These are phyloP conservation scores for Periconia sp. DNA, from an alignment of 2,329 filamentous ascomycete species.

Conservation along the genomic window DNA sequence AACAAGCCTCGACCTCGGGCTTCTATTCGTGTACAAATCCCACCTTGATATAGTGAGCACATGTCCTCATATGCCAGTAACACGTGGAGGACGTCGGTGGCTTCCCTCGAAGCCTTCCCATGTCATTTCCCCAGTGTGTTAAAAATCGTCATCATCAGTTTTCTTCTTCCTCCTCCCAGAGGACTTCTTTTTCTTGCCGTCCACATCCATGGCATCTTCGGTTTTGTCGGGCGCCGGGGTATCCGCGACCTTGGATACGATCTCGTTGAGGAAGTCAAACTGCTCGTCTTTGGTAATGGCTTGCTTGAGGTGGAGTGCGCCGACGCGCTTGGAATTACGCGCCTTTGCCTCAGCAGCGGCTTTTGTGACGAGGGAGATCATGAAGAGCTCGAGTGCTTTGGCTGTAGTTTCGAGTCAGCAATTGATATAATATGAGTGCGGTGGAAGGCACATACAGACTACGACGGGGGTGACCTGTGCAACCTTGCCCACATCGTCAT, in stretches of 20 bases:
- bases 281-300: slow-evolving; percentile 88
- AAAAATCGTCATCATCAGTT: slow-evolving; percentile 45
- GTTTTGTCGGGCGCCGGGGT: slow-evolving; percentile 56
- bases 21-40: too few relatives aligned
- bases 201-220: slow-evolving; percentile 51
- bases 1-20: background rate
- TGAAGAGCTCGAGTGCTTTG: slow-evolving; percentile 96
- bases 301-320: slow-evolving; percentile 87
- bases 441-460: slow-evolving; percentile 64
- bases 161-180: slow-evolving; percentile 46
- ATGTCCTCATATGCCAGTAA: too few relatives aligned
- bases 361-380: slow-evolving; percentile 91
- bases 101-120: too few relatives aligned
- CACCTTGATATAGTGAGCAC: too few relatives aligned
- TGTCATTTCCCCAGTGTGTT: too few relatives aligned
- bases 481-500: slow-evolving; percentile 98
- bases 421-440: background rate
- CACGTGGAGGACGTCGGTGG: too few relatives aligned
- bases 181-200: slow-evolving; percentile 53
- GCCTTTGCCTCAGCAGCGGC: slow-evolving; percentile 83
- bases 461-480: slow-evolving; percentile 97
- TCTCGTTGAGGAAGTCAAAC: slow-evolving; percentile 92
- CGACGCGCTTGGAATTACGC: slow-evolving; percentile 87
- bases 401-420: slow-evolving; percentile 56
- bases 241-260: slow-evolving; percentile 83